A percentile compares a stretch with the other conserved stretches of the same genome.
phyloP scores from a whole-genome alignment of 345 rosid species.

The Eucalyptus shirleyi region DNA sequence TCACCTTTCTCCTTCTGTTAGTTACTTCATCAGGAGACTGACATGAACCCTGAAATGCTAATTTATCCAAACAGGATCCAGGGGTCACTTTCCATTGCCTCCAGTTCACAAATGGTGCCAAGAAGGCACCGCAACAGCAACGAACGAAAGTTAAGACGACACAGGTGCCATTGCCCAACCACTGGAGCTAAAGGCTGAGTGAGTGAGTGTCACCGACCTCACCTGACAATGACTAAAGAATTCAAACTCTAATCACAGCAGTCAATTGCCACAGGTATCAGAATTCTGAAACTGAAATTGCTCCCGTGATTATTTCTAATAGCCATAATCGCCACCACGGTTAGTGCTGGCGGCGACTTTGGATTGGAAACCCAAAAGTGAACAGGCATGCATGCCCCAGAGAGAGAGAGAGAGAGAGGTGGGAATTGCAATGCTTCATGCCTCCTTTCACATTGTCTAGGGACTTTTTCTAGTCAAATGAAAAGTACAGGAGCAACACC shows the following conservation, averaged over 20 bases:
- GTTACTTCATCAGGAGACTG: background rate
- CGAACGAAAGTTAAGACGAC: background rate
- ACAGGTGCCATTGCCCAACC: background rate
- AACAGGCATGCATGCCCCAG: background rate
- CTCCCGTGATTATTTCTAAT: background rate
- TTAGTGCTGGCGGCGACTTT: background rate
- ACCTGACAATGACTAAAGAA: background rate
- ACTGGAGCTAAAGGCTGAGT: background rate
- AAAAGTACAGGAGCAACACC: background rate
- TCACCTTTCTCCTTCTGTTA: background rate
- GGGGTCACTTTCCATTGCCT: background rate
- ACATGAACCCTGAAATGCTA: background rate
- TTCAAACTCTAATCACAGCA: background rate
- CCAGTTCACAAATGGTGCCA: background rate
- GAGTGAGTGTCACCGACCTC: background rate
- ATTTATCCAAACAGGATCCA: background rate
- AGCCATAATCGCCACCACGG: background rate
- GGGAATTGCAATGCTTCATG: background rate
- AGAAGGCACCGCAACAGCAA: background rate
- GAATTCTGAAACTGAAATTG: background rate
- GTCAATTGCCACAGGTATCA: background rate
- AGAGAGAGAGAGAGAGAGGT: background rate
- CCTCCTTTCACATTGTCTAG: background rate
- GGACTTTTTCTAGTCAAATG: background rate
- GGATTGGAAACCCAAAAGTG: background rate